Percentiles rank a stretch among this genome's conserved stretches.
phyloP scores from a whole-genome alignment of 108 stramenopile species.

The Licmophora abbreviata region DNA sequence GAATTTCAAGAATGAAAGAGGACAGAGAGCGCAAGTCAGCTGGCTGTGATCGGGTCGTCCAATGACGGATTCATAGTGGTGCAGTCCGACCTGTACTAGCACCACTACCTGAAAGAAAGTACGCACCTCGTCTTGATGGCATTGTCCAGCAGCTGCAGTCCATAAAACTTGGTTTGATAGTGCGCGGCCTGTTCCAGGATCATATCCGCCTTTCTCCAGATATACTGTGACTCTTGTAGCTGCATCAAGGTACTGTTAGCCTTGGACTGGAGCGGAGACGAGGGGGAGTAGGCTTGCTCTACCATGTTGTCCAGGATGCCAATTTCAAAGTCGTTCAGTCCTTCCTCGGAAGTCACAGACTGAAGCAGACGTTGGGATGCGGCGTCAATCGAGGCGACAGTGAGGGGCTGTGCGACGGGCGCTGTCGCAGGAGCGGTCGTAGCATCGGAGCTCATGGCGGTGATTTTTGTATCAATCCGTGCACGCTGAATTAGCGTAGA shows the following conservation, averaged over 20 bases:
- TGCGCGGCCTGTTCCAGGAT: constrained; percentile 79
- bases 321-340: constrained; percentile 77
- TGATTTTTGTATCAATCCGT: too few relatives aligned
- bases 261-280: constrained; percentile 62
- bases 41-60: neutral
- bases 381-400: too few relatives aligned
- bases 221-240: constrained; percentile 71
- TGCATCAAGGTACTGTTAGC: constrained; percentile 90
- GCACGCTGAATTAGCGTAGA: too few relatives aligned
- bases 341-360: too few relatives aligned
- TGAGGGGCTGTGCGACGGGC: too few relatives aligned
- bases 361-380: too few relatives aligned
- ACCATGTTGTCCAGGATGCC: constrained; percentile 76
- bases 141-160: constrained; percentile 82
- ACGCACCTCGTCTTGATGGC: constrained; percentile 79
- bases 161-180: constrained; percentile 84
- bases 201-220: constrained; percentile 81
- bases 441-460: too few relatives aligned
- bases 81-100: too few relatives aligned
- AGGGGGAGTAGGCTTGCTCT: constrained; percentile 71
- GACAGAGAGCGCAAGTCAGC: neutral
- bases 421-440: too few relatives aligned
- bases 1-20: neutral
- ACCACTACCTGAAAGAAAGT: neutral
- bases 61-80: neutral